Conservation (phyloP, 2,329 filamentous ascomycete genomes). For the Claviceps capensis region DNA sequence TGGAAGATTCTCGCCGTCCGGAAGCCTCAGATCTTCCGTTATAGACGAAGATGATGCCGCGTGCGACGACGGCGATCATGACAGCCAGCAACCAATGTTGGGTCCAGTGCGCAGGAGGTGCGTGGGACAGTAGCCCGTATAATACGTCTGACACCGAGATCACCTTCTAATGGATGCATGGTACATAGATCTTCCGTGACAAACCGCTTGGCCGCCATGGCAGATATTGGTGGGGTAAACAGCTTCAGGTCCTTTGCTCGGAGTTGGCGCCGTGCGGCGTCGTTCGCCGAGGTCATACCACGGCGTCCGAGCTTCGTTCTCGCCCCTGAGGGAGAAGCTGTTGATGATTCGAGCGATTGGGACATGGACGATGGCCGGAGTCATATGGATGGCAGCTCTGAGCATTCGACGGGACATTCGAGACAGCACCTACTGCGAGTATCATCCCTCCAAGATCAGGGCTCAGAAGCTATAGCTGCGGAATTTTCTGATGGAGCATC, state of each 20-base stretch:
- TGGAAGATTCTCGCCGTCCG: conserved; percentile 26
- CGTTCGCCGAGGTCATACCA: conserved; percentile 77
- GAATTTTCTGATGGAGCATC: conserved; percentile 27
- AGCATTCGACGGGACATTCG: conserved; percentile 30
- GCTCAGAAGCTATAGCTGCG: conserved; percentile 29
- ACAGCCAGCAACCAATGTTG: conserved; percentile 15
- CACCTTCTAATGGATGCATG: background rate
- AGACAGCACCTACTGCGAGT: conserved; percentile 39
- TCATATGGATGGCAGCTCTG: conserved; percentile 23
- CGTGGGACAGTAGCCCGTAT: background rate
- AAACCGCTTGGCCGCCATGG: conserved; percentile 40
- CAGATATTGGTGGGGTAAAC: conserved; percentile 78
- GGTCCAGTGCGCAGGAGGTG: conserved; percentile 18
- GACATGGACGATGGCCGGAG: conserved; percentile 27
- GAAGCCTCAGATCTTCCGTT: conserved; percentile 29
- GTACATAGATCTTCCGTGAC: conserved; percentile 41
- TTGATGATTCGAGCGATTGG: conserved; percentile 11
- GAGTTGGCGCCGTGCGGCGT: conserved; percentile 83
- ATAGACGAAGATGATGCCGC: conserved; percentile 32
- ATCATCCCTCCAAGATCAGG: conserved; percentile 12
- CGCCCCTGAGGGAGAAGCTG: conserved; percentile 34
- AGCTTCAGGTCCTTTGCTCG: conserved; percentile 87
- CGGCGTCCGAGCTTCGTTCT: conserved; percentile 62
- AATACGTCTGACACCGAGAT: too few species aligned
- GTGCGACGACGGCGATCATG: conserved; percentile 25